Evolutionary conservation across 106 monocot species (phyloP), one percentile per base, ranked within the genome.

Genomic region (Acanthochlamys bracteata): DNA sequence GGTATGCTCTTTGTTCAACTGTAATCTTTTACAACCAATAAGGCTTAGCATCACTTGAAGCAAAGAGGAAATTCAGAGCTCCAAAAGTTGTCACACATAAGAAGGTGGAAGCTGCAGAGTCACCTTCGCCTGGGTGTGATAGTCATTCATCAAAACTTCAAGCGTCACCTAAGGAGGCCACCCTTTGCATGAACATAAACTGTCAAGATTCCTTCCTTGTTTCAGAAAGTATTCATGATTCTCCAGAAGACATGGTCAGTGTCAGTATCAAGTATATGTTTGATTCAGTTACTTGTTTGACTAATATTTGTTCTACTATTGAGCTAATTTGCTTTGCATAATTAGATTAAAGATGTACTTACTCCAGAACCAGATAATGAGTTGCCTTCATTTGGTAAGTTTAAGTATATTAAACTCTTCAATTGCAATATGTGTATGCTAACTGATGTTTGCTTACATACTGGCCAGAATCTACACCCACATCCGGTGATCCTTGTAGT

Each of bases 31-130:
- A 83, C 72, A 53, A 59, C 20, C 19, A 4, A 69, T n/a, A 78
- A 95, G 95, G 95, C 64, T 69, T 95, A 79, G 84, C 95, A 42
- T 90, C 90, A 25, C 59, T 95, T 63, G 84, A 95, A 83, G 90
- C 87, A 63, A 95, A 82, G 61, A 79, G 95, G 68, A 90, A 95
- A 74, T 95, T 90, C 75, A 84, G 51, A 53, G 90, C 95, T 43
- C 95, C 95, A 39, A 84, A 84, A 61, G 19, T 66, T n/a, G n/a
- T n/a, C 62, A 84, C 47, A 55, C 67, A 27, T 40, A 83, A 80
- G 65, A 33, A 64, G 22, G 39, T 62, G 59, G 23, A 41, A 19
- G 21, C 62, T 21, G 55, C 12, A 21, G 70, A 77, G 46, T 71
- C 71, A 63, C 66, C 67, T 49, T 71, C 77, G 66, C 69, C 61